Evolutionary conservation across 805 yeast genomes (phyloP), one percentile per base, ranked within the genome.

Genomic region (Candida dendrica): DNA sequence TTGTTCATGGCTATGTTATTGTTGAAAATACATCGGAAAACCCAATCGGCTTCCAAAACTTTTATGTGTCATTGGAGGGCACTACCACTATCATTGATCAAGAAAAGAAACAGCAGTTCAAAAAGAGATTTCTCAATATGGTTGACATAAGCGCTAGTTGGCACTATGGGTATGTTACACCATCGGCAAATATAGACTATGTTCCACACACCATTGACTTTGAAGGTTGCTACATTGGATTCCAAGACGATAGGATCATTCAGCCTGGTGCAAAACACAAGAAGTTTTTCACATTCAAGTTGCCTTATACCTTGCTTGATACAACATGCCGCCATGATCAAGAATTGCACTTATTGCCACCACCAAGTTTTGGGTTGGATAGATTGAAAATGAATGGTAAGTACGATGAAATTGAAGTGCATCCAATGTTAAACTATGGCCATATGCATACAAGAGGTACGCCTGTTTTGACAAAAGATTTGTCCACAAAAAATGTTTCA

Each of bases 1-100:
- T 61, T 15, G 58, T 79, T 6, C 65, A 71, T 46, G 86, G 86
- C 1, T 71, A 66, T 44, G 60, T 73, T 7, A 48, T 57, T 0
- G 62, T 77, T 17, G 60, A 64, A 40, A 78, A 77, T 50, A 60
- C 50, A 6, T 58, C 74, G 2, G 40, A 54, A 1, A 47, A 59
- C 15, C 61, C 68, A 0, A 64, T 79, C n/a, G 71, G 72, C 7
- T 79, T 78, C 51, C 81, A 78, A 46, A 75, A 76, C 77, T 70
- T 77, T 47, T 67, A 75, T 41, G 72, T 78, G 7, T 64, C 79
- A 2, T 62, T 79, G 27, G 84, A 79, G 51, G 84, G 84, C 1
- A 59, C 56, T 15, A 53, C 63, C 20, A 63, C 66, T 4, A 42
- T 59, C 0, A 41, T 45, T 20, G 57, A 58, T 34, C n/a, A n/a